These are phyloP conservation scores for Argentina anserina DNA, from an alignment of 306 rosid species.

Conservation along the genomic window DNA sequence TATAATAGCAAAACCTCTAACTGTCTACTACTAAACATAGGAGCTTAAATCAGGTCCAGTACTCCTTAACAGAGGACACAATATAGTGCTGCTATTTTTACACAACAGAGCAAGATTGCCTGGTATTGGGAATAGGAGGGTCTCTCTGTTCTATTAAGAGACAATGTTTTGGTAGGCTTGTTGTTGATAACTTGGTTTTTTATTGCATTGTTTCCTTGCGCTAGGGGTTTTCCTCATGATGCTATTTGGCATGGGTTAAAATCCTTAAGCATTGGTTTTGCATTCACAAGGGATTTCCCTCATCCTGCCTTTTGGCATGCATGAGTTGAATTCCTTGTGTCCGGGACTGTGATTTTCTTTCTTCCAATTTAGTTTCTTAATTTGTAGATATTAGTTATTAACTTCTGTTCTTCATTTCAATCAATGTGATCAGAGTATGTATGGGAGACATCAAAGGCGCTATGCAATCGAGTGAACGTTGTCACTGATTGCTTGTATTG, in stretches of 20 bases:
- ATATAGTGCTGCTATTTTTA: conserved; percentile 12
- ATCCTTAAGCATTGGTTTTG: background rate
- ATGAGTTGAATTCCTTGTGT: conserved; percentile 24
- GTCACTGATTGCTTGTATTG: background rate
- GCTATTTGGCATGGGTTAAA: conserved; percentile 15
- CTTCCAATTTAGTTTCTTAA: background rate
- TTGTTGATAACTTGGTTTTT: too few species aligned
- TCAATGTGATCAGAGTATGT: background rate
- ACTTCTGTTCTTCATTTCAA: background rate
- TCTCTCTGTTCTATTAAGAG: conserved; percentile 4
- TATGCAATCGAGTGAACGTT: background rate
- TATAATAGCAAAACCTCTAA: background rate
- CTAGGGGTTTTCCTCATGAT: background rate
- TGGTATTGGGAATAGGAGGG: background rate
- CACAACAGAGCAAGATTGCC: background rate
- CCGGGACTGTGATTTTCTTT: background rate
- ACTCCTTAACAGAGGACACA: background rate
- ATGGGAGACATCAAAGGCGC: background rate
- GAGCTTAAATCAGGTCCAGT: conserved; percentile 1
- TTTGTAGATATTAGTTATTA: background rate
- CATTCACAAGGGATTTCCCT: conserved; percentile 21
- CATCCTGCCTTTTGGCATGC: conserved; percentile 21
- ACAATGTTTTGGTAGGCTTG: background rate
- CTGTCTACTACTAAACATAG: conserved; percentile 1
- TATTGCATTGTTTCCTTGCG: background rate